Evolutionary conservation across 2,329 filamentous ascomycete genomes (phyloP).

Genomic region (Aspergillus persii): DNA sequence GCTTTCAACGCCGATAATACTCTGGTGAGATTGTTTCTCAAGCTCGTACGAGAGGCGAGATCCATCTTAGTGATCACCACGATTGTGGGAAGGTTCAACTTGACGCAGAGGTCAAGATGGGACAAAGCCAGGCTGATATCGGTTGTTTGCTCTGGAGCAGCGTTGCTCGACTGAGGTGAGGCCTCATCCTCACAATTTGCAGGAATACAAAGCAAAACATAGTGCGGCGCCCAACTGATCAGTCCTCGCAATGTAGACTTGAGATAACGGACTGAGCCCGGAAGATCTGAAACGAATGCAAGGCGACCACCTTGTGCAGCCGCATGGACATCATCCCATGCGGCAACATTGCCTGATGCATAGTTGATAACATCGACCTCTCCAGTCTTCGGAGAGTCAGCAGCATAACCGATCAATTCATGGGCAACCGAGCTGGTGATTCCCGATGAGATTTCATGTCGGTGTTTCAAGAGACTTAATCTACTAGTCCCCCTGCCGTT

Average conservation of each 20-base stretch:
- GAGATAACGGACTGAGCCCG: slow-evolving; percentile 83
- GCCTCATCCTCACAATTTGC: slow-evolving; percentile 65
- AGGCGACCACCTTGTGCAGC: slow-evolving; percentile 69
- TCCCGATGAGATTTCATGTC: slow-evolving; percentile 87
- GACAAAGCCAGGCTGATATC: slow-evolving; percentile 72
- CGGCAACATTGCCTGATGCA: slow-evolving; percentile 78
- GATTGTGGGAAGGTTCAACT: slow-evolving; percentile 72
- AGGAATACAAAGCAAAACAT: slow-evolving; percentile 83
- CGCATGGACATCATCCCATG: slow-evolving; percentile 92
- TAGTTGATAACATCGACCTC: slow-evolving; percentile 70
- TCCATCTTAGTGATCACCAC: slow-evolving; percentile 91
- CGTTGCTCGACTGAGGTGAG: slow-evolving; percentile 16
- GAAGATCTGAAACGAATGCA: slow-evolving; percentile 87
- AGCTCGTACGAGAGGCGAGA: slow-evolving; percentile 68
- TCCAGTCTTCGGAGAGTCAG: slow-evolving; percentile 13
- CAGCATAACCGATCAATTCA: slow-evolving; percentile 81
- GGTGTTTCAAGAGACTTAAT: slow-evolving; percentile 83
- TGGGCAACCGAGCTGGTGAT: slow-evolving; percentile 93
- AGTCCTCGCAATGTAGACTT: slow-evolving; percentile 85
- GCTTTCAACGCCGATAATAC: slow-evolving; percentile 76
- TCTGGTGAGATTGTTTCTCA: slow-evolving; percentile 69
- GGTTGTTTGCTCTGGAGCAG: slow-evolving; percentile 31
- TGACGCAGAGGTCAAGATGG: slow-evolving; percentile 81
- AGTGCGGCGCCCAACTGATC: slow-evolving; percentile 95
- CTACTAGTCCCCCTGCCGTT: slow-evolving; percentile 90